Evolutionary conservation across 257 asterid genomes (phyloP), one percentile per base, ranked within the genome.

Genomic region (Gentiana straminea): DNA sequence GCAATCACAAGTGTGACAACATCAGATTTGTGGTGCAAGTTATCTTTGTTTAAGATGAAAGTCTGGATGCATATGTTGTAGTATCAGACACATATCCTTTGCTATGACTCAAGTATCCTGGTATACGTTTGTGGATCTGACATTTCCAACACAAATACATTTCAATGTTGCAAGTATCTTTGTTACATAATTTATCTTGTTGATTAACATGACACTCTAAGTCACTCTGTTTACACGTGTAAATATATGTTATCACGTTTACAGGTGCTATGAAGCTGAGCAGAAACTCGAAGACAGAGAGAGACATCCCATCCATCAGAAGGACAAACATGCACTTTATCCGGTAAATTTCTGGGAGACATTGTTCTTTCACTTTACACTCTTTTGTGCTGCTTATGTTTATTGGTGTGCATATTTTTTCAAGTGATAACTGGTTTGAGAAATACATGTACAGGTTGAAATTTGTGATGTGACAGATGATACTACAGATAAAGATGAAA

Each of bases 231-330:
- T 4, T 55, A 32, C 11, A 50, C 59, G 32, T 50, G n/a, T 8
- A 13, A 58, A 39, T 52, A 46, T 6, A 46, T 12, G 35, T 33
- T 41, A n/a, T 7, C 24, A 32, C 11, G 15, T 33, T 51, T 65
- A 49, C 83, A 91, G 98, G 75, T 87, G 97, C 80, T 81, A 87
- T 59, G 95, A 87, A 50, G 77, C 86, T 62, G 97, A 91, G 68
- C 82, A 79, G 65, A 83, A 69, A 63, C 93, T 82, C 13, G 95
- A 87, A 35, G 95, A 81, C 60, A 70, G 93, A 70, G 98, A 91
- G 73, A 83, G 93, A 67, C 98, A 91, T 73, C 98, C 98, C 58
- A 53, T 72, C 55, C 56, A 81, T 78, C 89, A 77, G 37, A 91
- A 87, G 73, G 97, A 91, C 71, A 82, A 77, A 54, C 98, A 91